Evolutionary conservation across 768 basidiomycete species (phyloP), one percentile per base, ranked within the genome.

Genomic region (Russula dissimulans): DNA sequence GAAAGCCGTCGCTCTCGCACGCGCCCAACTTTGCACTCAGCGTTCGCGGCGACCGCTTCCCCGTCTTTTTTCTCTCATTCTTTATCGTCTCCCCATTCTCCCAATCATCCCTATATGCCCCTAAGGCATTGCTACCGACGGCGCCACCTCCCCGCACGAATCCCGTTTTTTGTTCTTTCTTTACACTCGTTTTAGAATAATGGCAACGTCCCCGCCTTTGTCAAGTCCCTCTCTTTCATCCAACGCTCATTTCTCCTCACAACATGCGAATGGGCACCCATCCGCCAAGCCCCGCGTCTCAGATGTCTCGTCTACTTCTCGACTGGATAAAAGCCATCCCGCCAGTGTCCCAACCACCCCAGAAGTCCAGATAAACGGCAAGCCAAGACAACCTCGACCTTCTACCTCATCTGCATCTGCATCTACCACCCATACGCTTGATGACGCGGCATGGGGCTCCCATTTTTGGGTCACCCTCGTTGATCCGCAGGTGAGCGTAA

Each of bases 391-490:
- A 17, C 45, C 57, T 43, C 65, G 49, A 44, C 49, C 66, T 36
- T 63, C 61, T 36, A 34, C 51, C 34, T 59, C 57, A 3, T 51
- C 49, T 44, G 55, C 54, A 45, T 60, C 48, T 38, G 55, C 56
- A 3, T 31, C 22, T 26, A 26, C 22, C 22, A 26, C 22, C 22
- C 22, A 42, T 52, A 45, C 60, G 29, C 59, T 51, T 0, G 60
- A 65, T 17, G 54, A 65, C 0, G 53, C 56, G 42, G 80, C 79
- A 32, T 94, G 91, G 91, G 91, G 91, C 5, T 82, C 87, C 31
- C 86, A 92, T 71, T 95, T 97, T 70, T 97, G 94, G 94, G 91
- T 95, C 7, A 95, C 94, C 6, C 78, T 95, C 54, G 81, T 88
- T 50, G 93, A 97, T 78, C 94, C 94, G 31, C 84, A 89, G 79